A percentile compares a stretch with the other conserved stretches of the same genome.
phyloP scores from a whole-genome alignment of 2,329 filamentous ascomycete species.

The Metarhizium guizhouense region DNA sequence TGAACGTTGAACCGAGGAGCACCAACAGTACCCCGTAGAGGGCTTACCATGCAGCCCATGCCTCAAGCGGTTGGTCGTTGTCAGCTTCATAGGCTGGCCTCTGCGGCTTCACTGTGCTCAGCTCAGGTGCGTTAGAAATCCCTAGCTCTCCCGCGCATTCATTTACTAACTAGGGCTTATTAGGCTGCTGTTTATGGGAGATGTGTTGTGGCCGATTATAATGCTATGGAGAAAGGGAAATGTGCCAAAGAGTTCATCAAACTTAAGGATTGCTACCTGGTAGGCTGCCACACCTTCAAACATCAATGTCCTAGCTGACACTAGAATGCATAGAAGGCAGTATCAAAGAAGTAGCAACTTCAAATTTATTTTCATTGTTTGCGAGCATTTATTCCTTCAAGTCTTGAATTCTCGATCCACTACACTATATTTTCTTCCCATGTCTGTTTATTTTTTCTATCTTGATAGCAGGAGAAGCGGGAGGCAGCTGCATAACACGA shows the following conservation, averaged over 20 bases:
- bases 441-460: background rate
- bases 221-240: constrained; percentile 82
- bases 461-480: no score
- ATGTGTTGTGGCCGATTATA: constrained; percentile 86
- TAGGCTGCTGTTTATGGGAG: constrained; percentile 82
- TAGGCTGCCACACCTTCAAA: constrained; percentile 31
- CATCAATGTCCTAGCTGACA: background rate
- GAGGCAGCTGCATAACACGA: no score
- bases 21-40: background rate
- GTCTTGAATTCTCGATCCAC: background rate
- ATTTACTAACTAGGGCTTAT: background rate
- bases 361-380: background rate
- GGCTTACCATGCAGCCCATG: background rate
- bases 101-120: constrained; percentile 46
- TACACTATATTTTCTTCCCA: background rate
- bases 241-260: constrained; percentile 77
- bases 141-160: background rate
- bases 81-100: constrained; percentile 46
- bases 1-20: constrained; percentile 9
- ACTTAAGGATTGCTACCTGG: constrained; percentile 81
- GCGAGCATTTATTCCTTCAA: background rate
- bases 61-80: constrained; percentile 19
- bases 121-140: constrained; percentile 33
- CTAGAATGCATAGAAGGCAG: constrained; percentile 11
- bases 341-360: constrained; percentile 15